Base-by-base conservation (phyloP, 108 stramenopile species). In the Seminavis robusta region DNA sequence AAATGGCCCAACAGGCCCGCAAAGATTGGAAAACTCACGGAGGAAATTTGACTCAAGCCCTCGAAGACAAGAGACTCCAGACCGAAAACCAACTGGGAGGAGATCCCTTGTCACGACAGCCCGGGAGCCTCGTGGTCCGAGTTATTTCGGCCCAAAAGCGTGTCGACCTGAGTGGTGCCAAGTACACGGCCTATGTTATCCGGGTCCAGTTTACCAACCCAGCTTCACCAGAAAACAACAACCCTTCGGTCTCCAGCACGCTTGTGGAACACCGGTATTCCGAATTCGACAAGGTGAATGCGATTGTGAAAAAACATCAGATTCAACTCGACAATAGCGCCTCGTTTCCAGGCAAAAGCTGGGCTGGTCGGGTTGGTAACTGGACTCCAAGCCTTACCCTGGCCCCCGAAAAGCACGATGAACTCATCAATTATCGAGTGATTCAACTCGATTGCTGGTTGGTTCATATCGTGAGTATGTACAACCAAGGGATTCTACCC, bases 361-460 rank as follows among this genome's bases (percentile, higher is more conserved):
- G 63, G 52, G 63, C 67, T 15, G 80, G 84, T n/a, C 62, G 80
- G 24, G n/a, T 86, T 24, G 79, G 84, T n/a, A 61, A 79, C 13
- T 81, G 80, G 80, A 75, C 77, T 10, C 74, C 77, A 13, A 46
- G 52, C 27, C 27, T 47, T 16, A 33, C 44, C n/a, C 60, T 51
- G 52, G 63, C 76, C 2, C 73, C 76, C 0, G 31, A 52, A 9
- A 33, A 56, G 32, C 54, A 71, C 32, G 45, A 68, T 1, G 65
- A 79, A 9, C 46, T 81, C 15, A 52, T 87, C 20, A 36, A 51
- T 42, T 65, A 64, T 42, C 73, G 85, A 21, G 61, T 62, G 28
- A 59, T 72, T 1, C 73, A 74, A 58, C 46, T 85, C 50, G 83
- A 85, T 72, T 40, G 68, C 16, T 85, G 83, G 83, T 41, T 80